A percentile compares a stretch with the other conserved stretches of the same genome.
These are phyloP conservation scores for Nothomitra cinnamomea DNA, from an alignment of 2,329 filamentous ascomycete species.

Conservation along the genomic window DNA sequence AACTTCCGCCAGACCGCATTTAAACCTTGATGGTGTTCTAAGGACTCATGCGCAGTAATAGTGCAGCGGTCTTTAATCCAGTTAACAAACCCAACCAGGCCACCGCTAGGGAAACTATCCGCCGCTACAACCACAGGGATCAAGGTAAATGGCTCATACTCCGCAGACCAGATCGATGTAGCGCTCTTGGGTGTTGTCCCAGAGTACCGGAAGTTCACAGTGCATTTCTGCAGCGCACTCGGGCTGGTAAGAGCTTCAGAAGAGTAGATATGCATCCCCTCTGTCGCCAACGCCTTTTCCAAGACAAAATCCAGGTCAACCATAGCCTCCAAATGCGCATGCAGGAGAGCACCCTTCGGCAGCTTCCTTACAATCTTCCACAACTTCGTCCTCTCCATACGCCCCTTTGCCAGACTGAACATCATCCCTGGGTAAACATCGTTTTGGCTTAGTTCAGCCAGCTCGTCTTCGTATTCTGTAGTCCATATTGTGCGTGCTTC, in stretches of 20 bases:
- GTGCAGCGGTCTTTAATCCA: conserved; percentile 63
- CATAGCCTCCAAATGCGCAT: conserved; percentile 85
- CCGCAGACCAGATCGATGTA: conserved; percentile 45
- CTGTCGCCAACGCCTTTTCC: conserved; percentile 49
- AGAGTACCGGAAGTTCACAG: conserved; percentile 42
- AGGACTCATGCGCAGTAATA: conserved; percentile 53
- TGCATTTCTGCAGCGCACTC: conserved; percentile 35
- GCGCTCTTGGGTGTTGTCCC: conserved; percentile 23
- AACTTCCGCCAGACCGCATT: conserved; percentile 80
- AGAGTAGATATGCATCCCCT: conserved; percentile 55
- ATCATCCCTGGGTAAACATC: conserved; percentile 79
- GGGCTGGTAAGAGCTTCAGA: conserved; percentile 37
- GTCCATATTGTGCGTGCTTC: conserved; percentile 69
- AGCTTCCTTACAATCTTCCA: conserved; percentile 74
- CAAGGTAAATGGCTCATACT: conserved; percentile 42
- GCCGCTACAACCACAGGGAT: conserved; percentile 47
- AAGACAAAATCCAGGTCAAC: conserved; percentile 73
- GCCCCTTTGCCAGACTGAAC: conserved; percentile 72
- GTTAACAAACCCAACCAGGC: conserved; percentile 50
- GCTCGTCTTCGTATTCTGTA: conserved; percentile 48
- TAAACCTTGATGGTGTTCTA: conserved; percentile 67
- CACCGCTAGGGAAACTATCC: conserved; percentile 56
- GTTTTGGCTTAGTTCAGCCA: conserved; percentile 43
- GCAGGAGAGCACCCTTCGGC: conserved; percentile 76
- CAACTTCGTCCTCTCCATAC: conserved; percentile 68